Evolutionary conservation across 116 monocot genomes (phyloP).

Genomic region (Dioscorea cayenensis): DNA sequence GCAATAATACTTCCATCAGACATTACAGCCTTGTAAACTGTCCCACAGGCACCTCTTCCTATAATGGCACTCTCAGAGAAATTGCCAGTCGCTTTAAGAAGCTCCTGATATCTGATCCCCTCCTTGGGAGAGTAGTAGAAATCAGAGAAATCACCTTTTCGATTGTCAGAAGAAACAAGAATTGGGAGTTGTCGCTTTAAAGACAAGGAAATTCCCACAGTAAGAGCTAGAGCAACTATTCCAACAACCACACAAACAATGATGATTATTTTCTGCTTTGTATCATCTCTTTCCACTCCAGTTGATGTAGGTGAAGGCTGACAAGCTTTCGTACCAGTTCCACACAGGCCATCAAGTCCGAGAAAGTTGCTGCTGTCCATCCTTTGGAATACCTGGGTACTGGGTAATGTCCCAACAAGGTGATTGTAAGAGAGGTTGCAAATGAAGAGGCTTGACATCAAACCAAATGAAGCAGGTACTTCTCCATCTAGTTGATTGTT

Average conservation of each 20-base stretch:
- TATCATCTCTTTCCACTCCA: constrained; percentile 8
- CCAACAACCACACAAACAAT: constrained; percentile 37
- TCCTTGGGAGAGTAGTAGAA: constrained; percentile 46
- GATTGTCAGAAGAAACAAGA: constrained; percentile 33
- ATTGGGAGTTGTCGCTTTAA: constrained; percentile 29
- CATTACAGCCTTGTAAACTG: constrained; percentile 58
- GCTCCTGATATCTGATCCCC: constrained; percentile 61
- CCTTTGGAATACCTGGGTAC: constrained; percentile 32
- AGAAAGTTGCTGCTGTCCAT: constrained; percentile 74
- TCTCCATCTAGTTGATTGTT: constrained; percentile 68
- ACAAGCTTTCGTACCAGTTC: constrained; percentile 28
- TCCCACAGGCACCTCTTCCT: constrained; percentile 64
- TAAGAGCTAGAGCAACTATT: constrained; percentile 38
- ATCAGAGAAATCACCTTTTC: constrained; percentile 21
- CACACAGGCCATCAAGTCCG: constrained; percentile 56
- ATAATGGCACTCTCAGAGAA: constrained; percentile 56
- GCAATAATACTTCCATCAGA: constrained; percentile 37
- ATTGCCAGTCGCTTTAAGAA: constrained; percentile 47
- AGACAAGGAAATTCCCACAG: constrained; percentile 44
- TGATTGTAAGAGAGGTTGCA: constrained; percentile 81
- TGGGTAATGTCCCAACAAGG: constrained; percentile 56
- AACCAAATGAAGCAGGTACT: constrained; percentile 51
- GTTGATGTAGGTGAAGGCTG: constrained; percentile 8
- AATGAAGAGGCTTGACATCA: constrained; percentile 49
- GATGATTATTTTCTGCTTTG: constrained; percentile 48